A percentile compares a stretch with the other conserved stretches of the same genome.
Conservation (phyloP, 1,284 basidiomycete species). For the Meira nashicola region DNA sequence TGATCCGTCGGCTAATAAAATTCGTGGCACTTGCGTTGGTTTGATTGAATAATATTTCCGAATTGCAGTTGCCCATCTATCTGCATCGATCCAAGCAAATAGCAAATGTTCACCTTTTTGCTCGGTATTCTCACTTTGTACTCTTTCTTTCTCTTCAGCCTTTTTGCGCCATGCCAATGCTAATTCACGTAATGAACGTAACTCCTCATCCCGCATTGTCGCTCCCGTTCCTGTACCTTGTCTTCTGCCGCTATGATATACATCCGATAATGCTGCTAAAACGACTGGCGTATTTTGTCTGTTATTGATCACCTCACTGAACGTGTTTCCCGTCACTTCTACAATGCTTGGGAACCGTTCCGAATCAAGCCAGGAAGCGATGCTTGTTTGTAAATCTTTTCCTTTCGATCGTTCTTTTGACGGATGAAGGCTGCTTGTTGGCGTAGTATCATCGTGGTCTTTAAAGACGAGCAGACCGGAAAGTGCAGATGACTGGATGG, state of each 20-base stretch:
- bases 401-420: background rate
- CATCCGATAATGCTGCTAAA: conserved; percentile 37
- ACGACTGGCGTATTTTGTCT: conserved; percentile 29
- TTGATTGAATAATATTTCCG: conserved; percentile 29
- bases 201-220: conserved; percentile 26
- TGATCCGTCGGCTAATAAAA: conserved; percentile 34
- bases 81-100: conserved; percentile 49
- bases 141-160: background rate
- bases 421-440: conserved; percentile 21
- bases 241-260: conserved; percentile 21
- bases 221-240: conserved; percentile 19
- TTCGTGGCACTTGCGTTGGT: conserved; percentile 18
- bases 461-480: conserved; percentile 48
- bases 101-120: conserved; percentile 15
- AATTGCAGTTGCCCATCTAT: conserved; percentile 37
- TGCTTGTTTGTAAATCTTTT: conserved; percentile 5
- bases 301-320: conserved; percentile 36
- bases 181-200: conserved; percentile 23
- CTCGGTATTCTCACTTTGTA: background rate
- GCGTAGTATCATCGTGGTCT: conserved; percentile 26
- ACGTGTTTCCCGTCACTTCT: conserved; percentile 35
- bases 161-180: conserved; percentile 29
- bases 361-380: conserved; percentile 27
- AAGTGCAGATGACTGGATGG: conserved; percentile 11
- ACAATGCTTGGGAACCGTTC: conserved; percentile 34